Evolutionary conservation across 345 rosid species (phyloP).

Genomic region (Crucihimalaya himalaica): DNA sequence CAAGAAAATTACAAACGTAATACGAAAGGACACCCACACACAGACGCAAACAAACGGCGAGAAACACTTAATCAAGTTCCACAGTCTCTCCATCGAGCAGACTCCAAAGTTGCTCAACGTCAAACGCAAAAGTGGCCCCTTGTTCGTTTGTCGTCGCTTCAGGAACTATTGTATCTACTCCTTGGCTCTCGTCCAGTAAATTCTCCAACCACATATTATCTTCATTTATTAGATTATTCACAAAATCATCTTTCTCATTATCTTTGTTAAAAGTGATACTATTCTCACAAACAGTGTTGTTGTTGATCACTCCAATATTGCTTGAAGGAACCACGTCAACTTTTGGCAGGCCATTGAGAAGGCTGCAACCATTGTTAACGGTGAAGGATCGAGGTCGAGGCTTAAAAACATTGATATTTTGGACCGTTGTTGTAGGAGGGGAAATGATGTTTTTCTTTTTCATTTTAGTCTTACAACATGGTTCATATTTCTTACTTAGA

Average conservation of each 20-base stretch:
- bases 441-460: conserved; percentile 19
- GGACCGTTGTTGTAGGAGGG: background rate
- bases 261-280: conserved; percentile 19
- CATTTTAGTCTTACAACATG: conserved; percentile 8
- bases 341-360: background rate
- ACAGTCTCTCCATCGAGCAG: conserved; percentile 27
- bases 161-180: background rate
- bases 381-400: conserved; percentile 42
- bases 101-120: conserved; percentile 40
- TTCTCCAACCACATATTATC: conserved; percentile 37
- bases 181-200: conserved; percentile 21
- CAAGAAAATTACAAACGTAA: background rate
- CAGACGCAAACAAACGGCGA: background rate
- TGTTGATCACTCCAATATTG: background rate
- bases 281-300: background rate
- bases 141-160: background rate
- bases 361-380: background rate
- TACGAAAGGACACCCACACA: background rate
- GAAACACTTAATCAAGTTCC: conserved; percentile 23
- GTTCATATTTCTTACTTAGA: too few relatives aligned
- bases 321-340: background rate
- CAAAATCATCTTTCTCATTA: conserved; percentile 4
- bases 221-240: conserved; percentile 1
- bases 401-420: conserved; percentile 31
- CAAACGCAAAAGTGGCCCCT: conserved; percentile 2